A percentile compares a stretch with the other conserved stretches of the same genome.
phyloP scores from a whole-genome alignment of 106 monocot species.

The Dendrobium officinale region DNA sequence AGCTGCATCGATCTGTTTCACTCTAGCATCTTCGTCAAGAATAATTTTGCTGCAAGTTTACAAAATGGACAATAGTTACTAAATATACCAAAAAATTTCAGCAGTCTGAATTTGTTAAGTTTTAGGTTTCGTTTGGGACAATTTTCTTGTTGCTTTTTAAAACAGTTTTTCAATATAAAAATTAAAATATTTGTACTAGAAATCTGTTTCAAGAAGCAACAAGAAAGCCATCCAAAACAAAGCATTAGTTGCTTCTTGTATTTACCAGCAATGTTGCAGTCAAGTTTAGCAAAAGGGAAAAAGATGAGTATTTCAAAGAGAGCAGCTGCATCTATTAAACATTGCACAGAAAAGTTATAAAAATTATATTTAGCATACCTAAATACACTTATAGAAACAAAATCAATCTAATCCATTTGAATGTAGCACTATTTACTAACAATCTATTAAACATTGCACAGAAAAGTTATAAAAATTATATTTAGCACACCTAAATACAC shows the following conservation, averaged over 20 bases:
- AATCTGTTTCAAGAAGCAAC: too few relatives aligned
- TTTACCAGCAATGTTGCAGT: neutral
- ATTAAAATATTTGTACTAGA: too few relatives aligned
- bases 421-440: neutral
- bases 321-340: neutral
- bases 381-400: neutral
- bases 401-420: neutral
- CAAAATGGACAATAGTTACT: neutral
- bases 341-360: neutral
- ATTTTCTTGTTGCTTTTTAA: too few relatives aligned
- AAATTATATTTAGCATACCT: neutral
- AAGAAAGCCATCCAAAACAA: too few relatives aligned
- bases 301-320: neutral
- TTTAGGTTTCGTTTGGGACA: too few relatives aligned
- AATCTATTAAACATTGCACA: neutral
- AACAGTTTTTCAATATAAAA: too few relatives aligned
- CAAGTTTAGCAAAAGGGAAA: neutral
- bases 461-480: neutral
- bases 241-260: neutral
- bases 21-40: slow-evolving; percentile 32
- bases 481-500: neutral
- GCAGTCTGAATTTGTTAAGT: too few relatives aligned
- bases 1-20: slow-evolving; percentile 44
- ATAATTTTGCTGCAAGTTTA: slow-evolving; percentile 46
- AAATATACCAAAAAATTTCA: neutral